Base-by-base conservation (phyloP, 345 rosid genomes). In the Dimocarpus longan region DNA sequence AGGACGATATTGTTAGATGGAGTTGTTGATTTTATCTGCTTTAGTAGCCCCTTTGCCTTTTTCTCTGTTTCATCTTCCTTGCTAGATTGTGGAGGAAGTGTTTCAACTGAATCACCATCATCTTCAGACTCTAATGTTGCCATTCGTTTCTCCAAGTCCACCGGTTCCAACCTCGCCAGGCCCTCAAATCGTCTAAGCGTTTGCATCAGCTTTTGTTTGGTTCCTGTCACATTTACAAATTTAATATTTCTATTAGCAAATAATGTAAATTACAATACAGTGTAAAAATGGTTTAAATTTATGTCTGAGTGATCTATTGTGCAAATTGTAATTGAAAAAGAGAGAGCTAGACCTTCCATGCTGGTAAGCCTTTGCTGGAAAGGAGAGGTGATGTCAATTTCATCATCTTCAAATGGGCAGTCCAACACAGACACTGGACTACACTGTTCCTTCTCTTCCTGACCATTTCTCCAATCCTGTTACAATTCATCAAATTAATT, bases 361-460 rank as follows among this genome's bases (percentile, higher is more conserved):
- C 32, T 64, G 52, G 74, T 70, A 42, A 77, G 80, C n/a, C 80
- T 75, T 3, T 48, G 42, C 6, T 73, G 75, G 76, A 80, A 85
- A 46, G 83, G 79, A 68, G 88, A 89, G 75, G 44, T 8, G 28
- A 12, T 65, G 21, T 80, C 84, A 60, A 24, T 60, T 52, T 90
- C 88, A 18, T 91, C 95, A 18, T 92, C 96, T 66, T 90, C 79
- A 83, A 91, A 92, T 71, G 95, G 95, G 59, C 92, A 89, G 65
- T 95, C 97, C 81, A 95, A 79, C 6, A 92, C 87, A 24, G 98
- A 93, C 1, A 93, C 89, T 2, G 99, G 98, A 84, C 98, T 95
- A 8, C 86, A 91, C 73, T 91, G 99, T 75, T 91, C 94, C 52
- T 89, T 95, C 73, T 81, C 85, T 73, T 88, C 91, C 66, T 5